Conservation (phyloP, 139 green algal genomes). For the Tetraselmis striata region DNA sequence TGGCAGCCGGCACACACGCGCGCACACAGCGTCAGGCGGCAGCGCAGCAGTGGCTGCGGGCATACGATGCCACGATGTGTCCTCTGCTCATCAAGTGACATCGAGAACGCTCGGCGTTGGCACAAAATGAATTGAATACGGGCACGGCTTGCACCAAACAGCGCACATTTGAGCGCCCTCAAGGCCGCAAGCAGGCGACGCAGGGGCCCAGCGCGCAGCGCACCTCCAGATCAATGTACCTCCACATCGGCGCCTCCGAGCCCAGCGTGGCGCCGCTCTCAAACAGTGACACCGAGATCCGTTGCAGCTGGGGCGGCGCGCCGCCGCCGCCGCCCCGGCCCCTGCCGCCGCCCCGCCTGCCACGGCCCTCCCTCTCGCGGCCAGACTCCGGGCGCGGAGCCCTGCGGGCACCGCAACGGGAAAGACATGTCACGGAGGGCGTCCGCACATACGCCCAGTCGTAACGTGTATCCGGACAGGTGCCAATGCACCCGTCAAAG, state of each 20-base stretch:
- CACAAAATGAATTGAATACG: no score
- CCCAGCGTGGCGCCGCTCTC: slow-evolving; percentile 22
- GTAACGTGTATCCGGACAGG: no score
- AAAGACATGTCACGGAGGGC: no score
- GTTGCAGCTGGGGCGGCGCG: not conserved
- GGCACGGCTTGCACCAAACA: no score
- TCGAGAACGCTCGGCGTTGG: no score
- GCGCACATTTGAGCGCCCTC: no score
- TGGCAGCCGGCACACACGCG: not conserved
- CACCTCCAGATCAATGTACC: slow-evolving; percentile 31
- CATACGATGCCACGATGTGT: not conserved
- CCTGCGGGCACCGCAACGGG: no score
- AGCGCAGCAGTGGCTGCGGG: not conserved
- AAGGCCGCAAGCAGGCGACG: no score
- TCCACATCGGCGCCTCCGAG: slow-evolving; percentile 36
- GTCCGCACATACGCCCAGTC: no score
- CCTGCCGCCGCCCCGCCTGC: not conserved
- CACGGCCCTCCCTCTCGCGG: not conserved
- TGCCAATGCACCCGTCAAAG: no score
- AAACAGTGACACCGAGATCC: slow-evolving; percentile 12
- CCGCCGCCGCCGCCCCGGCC: slow-evolving; percentile 5
- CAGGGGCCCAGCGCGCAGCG: not conserved
- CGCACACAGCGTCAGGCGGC: not conserved
- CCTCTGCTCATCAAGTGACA: no score
- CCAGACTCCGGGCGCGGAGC: no score